Base-by-base conservation (phyloP, 352 stramenopile species). In the Phytophthora pisi region DNA sequence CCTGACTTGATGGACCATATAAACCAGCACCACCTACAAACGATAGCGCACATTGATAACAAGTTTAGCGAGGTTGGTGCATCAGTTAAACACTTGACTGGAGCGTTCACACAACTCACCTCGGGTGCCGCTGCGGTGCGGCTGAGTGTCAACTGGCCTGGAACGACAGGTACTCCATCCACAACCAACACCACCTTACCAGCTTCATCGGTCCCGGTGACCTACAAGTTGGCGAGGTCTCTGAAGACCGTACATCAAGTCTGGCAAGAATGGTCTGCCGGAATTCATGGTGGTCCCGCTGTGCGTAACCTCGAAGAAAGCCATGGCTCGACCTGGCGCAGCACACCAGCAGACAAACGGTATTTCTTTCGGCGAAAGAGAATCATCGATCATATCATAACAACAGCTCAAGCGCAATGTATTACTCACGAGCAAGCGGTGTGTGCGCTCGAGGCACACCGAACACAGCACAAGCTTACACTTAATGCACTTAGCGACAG, bases 1-100 rank as follows among this genome's bases (percentile, higher is more conserved):
- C 58, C 58, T 10, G 58, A 65, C 7, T 36, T 58, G n/a, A 53
- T 65, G 47, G 47, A 53, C n/a, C 49, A 65, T 15, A 7, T 64
- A 18, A 23, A 64, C 1, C 26, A 65, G 40, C 34, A 65, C 5
- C 31, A 64, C 11, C 5, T 47, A 50, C 40, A 51, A 18, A 52
- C 36, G 16, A 24, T 57, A 28, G 49, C 58, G 7, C 58, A 53
- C 23, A 58, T 61, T 3, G 42, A 61, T n/a, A 4, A 45, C 13
- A 61, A 53, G 43, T 18, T 53, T 23, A 42, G 9, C 23, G 58
- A 58, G 16, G 18, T 65, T 53, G 50, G 46, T n/a, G 16, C 47
- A 26, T 28, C 28, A 36, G 9, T 64, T 26, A 1, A 15, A 0
- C 57, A 15, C 23, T 51, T 51, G 15, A 23, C 24, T 6, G 38